A percentile compares a stretch with the other conserved stretches of the same genome.
These are phyloP conservation scores for Cynanchum wilfordii DNA, from an alignment of 257 asterid genomes.

Conservation along the genomic window DNA sequence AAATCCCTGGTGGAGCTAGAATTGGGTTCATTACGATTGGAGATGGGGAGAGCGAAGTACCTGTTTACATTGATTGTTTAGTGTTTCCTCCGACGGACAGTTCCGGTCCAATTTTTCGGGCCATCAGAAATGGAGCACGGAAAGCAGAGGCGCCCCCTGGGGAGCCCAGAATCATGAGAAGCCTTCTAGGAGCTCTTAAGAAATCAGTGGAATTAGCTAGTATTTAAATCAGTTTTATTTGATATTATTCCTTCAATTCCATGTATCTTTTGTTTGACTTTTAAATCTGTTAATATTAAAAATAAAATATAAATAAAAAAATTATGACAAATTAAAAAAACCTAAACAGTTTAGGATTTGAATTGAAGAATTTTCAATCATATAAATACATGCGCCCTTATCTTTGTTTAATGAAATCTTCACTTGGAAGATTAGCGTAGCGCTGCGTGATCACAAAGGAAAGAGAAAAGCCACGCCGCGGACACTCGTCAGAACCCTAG, in stretches of 20 bases:
- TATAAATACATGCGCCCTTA: too few relatives aligned
- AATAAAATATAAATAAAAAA: too few relatives aligned
- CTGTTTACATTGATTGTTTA: slow-evolving; percentile 75
- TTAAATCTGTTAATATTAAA: too few relatives aligned
- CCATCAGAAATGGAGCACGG: slow-evolving; percentile 65
- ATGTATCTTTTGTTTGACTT: too few relatives aligned
- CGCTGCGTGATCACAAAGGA: too few relatives aligned
- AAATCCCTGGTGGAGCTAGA: slow-evolving; percentile 87
- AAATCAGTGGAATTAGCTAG: slow-evolving; percentile 76
- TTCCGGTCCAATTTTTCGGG: slow-evolving; percentile 63
- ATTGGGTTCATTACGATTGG: slow-evolving; percentile 71
- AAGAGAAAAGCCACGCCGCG: too few relatives aligned
- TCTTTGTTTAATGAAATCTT: too few relatives aligned
- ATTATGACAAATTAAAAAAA: too few relatives aligned
- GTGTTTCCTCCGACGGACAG: slow-evolving; percentile 56
- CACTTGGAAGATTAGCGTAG: too few relatives aligned
- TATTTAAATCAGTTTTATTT: slow-evolving; percentile 13
- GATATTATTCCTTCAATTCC: too few relatives aligned
- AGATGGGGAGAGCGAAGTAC: slow-evolving; percentile 61
- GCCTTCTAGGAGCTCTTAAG: slow-evolving; percentile 74
- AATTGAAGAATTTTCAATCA: too few relatives aligned
- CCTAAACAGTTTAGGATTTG: too few relatives aligned
- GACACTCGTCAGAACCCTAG: background rate
- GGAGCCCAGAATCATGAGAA: slow-evolving; percentile 89
- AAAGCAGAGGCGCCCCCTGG: slow-evolving; percentile 70